Conservation (phyloP, 2,329 filamentous ascomycete genomes). For the Seiridium unicorne region DNA sequence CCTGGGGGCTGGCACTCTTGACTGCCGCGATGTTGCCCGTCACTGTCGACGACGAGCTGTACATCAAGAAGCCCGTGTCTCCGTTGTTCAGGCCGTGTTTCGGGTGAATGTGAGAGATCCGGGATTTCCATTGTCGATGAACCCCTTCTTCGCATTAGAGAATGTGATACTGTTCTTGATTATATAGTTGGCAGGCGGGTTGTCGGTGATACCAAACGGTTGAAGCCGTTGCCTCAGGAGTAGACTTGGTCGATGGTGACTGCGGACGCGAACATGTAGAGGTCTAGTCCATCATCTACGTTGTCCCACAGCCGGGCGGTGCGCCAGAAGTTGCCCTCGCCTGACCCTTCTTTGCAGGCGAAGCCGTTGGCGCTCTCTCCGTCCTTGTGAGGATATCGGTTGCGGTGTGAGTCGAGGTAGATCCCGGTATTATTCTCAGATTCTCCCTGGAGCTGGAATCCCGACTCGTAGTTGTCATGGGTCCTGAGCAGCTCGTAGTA, state of each 20-base stretch:
- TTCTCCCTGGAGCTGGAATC: slow-evolving; percentile 33
- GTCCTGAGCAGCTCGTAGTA: slow-evolving; percentile 34
- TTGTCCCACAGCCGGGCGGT: slow-evolving; percentile 48
- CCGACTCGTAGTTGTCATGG: slow-evolving; percentile 32
- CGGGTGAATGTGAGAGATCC: slow-evolving; percentile 36
- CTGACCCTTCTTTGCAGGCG: slow-evolving; percentile 44
- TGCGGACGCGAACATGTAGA: slow-evolving; percentile 37
- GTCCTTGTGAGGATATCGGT: slow-evolving; percentile 48
- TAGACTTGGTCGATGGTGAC: slow-evolving; percentile 33
- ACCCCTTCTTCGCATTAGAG: slow-evolving; percentile 39
- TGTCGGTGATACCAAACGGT: slow-evolving; percentile 39
- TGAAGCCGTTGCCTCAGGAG: slow-evolving; percentile 40
- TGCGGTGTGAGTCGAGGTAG: slow-evolving; percentile 41
- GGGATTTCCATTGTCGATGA: slow-evolving; percentile 44
- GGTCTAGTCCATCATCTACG: slow-evolving; percentile 47
- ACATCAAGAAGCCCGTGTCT: slow-evolving; percentile 38
- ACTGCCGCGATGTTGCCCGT: slow-evolving; percentile 36
- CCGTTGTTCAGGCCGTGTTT: slow-evolving; percentile 45
- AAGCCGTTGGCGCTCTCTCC: slow-evolving; percentile 50
- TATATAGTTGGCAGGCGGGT: slow-evolving; percentile 38
- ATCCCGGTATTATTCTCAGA: slow-evolving; percentile 36
- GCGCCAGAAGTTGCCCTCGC: slow-evolving; percentile 42
- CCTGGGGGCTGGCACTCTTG: slow-evolving; percentile 24
- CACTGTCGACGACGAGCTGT: slow-evolving; percentile 29
- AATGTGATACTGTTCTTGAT: slow-evolving; percentile 42